Evolutionary conservation across 2,329 filamentous ascomycete species (phyloP), one percentile per base, ranked within the genome.

Genomic region (Paecilomyces sp.): DNA sequence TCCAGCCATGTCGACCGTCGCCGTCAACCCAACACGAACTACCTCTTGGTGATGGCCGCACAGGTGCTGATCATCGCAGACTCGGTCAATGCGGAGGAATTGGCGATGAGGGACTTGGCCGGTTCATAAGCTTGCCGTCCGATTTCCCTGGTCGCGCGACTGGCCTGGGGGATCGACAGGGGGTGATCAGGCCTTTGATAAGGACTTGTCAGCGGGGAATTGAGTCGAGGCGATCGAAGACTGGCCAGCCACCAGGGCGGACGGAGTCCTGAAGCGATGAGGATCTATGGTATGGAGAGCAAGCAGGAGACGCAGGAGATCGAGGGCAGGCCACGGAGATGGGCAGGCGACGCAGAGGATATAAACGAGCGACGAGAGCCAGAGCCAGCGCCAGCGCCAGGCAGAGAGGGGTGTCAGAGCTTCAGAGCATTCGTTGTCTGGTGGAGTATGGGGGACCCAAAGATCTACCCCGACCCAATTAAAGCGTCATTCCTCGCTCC

Each of bases 1-100:
- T 54, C 68, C 65, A 63, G 73, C 68, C 73, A 75, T 75, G 52
- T 64, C 62, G 64, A 61, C 31, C 31, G 31, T 33, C 31, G 9
- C 31, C 31, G 31, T 33, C 11, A 33, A 53, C 51, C 51, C 51
- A 15, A 30, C 24, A 24, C 22, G 15, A 30, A 53, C 24, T 53
- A 25, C 51, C 51, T 53, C 6, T 25, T 13, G 7, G 24, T 25
- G 22, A 53, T 53, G 24, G 24, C 11, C 3, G 22, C 24, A 5
- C 18, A 30, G 18, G 13, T 15, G 18, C 25, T 53, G 24, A 53
- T 53, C 51, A 53, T 53, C 24, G 24, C 51, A 53, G n/a, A 53
- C 5, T 25, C 11, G 28, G 13, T 25, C 51, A 30, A 18, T 25
- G 24, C 22, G 22, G 51, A 25, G 12, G 28, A 25, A 30, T 53